Evolutionary conservation across 2,329 filamentous ascomycete species (phyloP), one percentile per base, ranked within the genome.

Genomic region (Phaeosphaeriaceae sp.): DNA sequence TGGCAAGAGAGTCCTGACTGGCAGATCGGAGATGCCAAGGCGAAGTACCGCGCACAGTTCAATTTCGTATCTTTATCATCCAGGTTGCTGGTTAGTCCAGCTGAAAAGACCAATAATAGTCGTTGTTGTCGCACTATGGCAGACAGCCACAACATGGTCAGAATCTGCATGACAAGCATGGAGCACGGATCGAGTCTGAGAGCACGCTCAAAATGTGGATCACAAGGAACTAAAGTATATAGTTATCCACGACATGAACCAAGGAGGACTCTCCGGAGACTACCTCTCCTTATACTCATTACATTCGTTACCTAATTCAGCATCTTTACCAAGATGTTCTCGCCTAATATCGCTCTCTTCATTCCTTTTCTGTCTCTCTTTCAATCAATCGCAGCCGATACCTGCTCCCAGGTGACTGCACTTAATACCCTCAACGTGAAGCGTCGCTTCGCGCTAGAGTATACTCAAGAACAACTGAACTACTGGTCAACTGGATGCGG

Each of bases 401-500:
- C 66, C 42, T 69, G 68, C 50, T 60, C 61, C 13, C 48, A 53
- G 19, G 56, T 69, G n/a, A 44, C 52, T 11, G 50, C 53, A 19
- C 46, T 57, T 15, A 59, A 57, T 21, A 33, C 50, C 13, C 59
- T 69, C 25, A 47, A 61, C 7, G 48, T 66, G 48, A 56, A 66
- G 45, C 56, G 51, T 31, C 44, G 45, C 22, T 57, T 41, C 3
- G 48, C 58, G 10, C 17, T 58, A 33, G 60, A 63, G 22, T 70
- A 70, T 48, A 40, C 53, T 5, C 54, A 51, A 40, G 68, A 70
- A 41, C 66, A 69, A 42, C 48, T 48, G 17, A 65, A 69, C 27
- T 71, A 71, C 53, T 71, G 69, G 69, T 68, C 63, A 7, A 70
- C 65, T 7, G 66, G 62, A 7, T 73, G 70, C 47, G 60, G 65